Evolutionary conservation across 495 filamentous ascomycete species (phyloP).

Genomic region (Trichoderma parareesei): DNA sequence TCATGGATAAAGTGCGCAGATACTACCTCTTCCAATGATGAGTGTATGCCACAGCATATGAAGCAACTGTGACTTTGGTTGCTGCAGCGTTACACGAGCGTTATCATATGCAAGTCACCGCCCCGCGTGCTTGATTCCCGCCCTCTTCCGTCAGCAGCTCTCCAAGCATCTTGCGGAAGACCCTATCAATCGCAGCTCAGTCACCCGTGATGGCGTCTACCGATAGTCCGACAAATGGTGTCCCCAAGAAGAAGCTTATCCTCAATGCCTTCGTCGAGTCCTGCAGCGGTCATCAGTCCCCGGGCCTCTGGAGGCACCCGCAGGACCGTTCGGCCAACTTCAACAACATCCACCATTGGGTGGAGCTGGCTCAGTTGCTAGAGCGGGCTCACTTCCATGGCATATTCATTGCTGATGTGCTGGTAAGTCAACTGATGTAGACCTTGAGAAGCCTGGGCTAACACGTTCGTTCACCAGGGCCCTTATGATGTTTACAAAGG

Average conservation of each 20-base stretch:
- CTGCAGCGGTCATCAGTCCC: conserved; percentile 55
- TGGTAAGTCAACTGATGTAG: conserved; percentile 39
- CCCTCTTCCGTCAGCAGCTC: not conserved
- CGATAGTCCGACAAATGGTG: not conserved
- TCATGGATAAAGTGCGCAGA: not conserved
- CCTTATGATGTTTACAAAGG: conserved; percentile 61
- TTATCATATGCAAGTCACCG: not conserved
- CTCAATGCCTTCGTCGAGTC: conserved; percentile 57
- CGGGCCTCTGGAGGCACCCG: conserved; percentile 54
- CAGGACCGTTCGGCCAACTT: conserved; percentile 45
- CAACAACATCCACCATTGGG: conserved; percentile 48
- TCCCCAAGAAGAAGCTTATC: conserved; percentile 50
- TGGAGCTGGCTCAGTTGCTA: conserved; percentile 46
- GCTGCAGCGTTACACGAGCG: not conserved
- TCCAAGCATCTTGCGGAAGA: not conserved
- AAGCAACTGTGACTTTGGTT: not conserved
- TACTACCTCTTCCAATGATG: not conserved
- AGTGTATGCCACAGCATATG: not conserved
- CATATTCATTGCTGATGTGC: conserved; percentile 53
- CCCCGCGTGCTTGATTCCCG: not conserved
- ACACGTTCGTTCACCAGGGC: conserved; percentile 14
- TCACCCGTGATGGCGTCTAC: not conserved
- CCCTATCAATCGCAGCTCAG: not conserved
- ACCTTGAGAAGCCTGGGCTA: not conserved
- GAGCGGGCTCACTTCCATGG: conserved; percentile 54